Percentiles rank a stretch among this genome's conserved stretches.
Conservation (phyloP, 768 basidiomycete genomes). For the Podaxis rugospora region DNA sequence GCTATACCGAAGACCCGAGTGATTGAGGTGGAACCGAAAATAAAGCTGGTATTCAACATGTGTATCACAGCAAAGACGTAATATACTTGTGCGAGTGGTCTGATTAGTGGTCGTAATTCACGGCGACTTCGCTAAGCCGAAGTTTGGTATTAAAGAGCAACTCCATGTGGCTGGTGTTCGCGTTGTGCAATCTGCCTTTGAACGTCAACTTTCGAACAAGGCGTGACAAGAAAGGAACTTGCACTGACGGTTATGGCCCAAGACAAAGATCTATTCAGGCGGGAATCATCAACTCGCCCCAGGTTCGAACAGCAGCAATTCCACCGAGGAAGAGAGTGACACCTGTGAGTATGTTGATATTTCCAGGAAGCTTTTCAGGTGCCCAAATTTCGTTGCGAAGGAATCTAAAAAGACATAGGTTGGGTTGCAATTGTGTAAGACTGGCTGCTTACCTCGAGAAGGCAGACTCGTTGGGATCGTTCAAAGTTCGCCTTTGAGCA, state of each 20-base stretch:
- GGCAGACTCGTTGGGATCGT: slow-evolving; percentile 59
- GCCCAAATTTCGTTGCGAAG: slow-evolving; percentile 63
- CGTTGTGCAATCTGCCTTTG: background rate
- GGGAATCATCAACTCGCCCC: slow-evolving; percentile 76
- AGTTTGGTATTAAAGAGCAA: background rate
- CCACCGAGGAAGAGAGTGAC: slow-evolving; percentile 66
- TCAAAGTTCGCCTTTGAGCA: slow-evolving; percentile 33
- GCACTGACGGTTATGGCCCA: background rate
- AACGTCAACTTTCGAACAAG: background rate
- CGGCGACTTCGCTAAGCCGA: background rate
- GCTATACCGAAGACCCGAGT: background rate
- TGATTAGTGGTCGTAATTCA: background rate
- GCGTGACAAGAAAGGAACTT: background rate
- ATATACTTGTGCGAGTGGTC: background rate
- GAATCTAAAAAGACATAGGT: slow-evolving; percentile 26
- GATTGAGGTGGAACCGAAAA: background rate
- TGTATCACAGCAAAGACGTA: background rate
- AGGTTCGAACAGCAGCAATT: slow-evolving; percentile 66
- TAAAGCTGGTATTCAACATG: background rate
- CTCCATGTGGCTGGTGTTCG: background rate
- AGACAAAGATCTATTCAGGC: slow-evolving; percentile 29
- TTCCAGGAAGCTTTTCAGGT: slow-evolving; percentile 72
- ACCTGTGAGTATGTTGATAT: slow-evolving; percentile 65
- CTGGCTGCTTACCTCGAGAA: slow-evolving; percentile 38
- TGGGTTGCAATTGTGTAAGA: slow-evolving; percentile 18